A percentile compares a stretch with the other conserved stretches of the same genome.
Evolutionary conservation across 2,329 filamentous ascomycete species (phyloP).

Genomic region (Rhinocladiella mackenziei): DNA sequence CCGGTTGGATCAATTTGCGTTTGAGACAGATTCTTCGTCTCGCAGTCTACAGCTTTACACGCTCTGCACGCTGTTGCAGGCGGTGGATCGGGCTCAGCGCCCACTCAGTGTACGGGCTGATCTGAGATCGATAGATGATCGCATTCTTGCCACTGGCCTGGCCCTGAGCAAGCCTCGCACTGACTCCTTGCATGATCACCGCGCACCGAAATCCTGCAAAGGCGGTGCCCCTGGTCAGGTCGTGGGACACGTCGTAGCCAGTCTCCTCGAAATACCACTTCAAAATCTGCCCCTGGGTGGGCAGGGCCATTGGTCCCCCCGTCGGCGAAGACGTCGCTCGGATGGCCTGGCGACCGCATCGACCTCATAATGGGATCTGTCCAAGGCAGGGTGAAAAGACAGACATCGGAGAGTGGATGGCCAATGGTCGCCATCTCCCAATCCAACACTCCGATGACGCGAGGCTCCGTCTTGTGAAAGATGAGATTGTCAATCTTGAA

Average conservation of each 20-base stretch:
- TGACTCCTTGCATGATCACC: constrained; percentile 81
- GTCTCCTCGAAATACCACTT: constrained; percentile 64
- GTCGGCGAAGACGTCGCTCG: constrained; percentile 52
- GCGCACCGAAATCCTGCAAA: constrained; percentile 58
- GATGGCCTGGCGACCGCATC: constrained; percentile 37
- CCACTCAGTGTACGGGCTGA: no score
- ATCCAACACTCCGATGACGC: constrained; percentile 89
- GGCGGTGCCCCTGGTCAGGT: constrained; percentile 61
- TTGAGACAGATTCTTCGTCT: no score
- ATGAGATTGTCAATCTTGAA: constrained; percentile 93
- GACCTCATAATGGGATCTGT: constrained; percentile 30
- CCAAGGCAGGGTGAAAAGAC: constrained; percentile 62
- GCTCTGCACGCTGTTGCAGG: no score
- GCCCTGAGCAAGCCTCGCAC: constrained; percentile 74
- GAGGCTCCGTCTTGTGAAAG: constrained; percentile 82
- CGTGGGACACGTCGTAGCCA: constrained; percentile 64
- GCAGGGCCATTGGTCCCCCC: constrained; percentile 63
- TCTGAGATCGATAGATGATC: constrained; percentile 63
- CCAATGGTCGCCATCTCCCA: constrained; percentile 99
- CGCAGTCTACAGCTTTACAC: no score
- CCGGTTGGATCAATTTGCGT: no score
- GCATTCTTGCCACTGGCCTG: constrained; percentile 89
- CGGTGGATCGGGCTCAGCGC: no score
- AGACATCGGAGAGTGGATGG: constrained; percentile 88
- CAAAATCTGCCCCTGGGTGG: constrained; percentile 55